Evolutionary conservation across 495 filamentous ascomycete genomes (phyloP).

Genomic region (Stereocaulon alpinum): DNA sequence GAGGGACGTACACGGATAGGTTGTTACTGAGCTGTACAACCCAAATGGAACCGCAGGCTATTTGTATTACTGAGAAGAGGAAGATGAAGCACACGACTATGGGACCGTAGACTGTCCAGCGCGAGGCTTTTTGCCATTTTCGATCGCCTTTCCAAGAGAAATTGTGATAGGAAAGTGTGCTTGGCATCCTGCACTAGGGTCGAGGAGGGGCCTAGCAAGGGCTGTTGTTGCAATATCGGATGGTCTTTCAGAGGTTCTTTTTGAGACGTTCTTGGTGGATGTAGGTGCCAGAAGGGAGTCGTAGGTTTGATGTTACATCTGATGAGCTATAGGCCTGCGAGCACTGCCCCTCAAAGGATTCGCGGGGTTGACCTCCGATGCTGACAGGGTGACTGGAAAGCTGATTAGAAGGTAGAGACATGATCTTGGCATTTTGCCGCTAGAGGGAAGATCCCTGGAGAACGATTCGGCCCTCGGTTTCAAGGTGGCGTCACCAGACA

Average conservation of each 20-base stretch:
- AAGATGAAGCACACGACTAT: constrained; percentile 22
- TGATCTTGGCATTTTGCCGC: too few species aligned
- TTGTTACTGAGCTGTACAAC: constrained; percentile 14
- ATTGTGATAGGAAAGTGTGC: constrained; percentile 18
- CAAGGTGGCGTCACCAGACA: too few species aligned
- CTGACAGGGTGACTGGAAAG: too few species aligned
- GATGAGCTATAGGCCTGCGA: too few species aligned
- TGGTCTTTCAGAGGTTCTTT: not conserved
- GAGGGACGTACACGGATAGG: constrained; percentile 10
- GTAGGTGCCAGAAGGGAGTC: too few species aligned
- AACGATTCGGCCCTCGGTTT: too few species aligned
- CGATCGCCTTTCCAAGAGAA: constrained; percentile 20
- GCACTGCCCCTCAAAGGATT: too few species aligned
- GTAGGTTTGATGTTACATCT: too few species aligned
- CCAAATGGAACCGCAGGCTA: constrained; percentile 21
- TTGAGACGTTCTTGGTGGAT: too few species aligned
- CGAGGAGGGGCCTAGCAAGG: not conserved
- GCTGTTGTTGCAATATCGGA: not conserved
- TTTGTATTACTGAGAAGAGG: constrained; percentile 22
- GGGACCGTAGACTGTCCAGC: constrained; percentile 23
- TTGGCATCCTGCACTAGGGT: not conserved
- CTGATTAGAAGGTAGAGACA: too few species aligned
- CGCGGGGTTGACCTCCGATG: too few species aligned
- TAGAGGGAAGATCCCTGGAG: too few species aligned
- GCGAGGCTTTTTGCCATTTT: constrained; percentile 16